Percentiles rank a stretch among this genome's conserved stretches.
These are phyloP conservation scores for Solanum tacnaense DNA, from an alignment of 257 asterid genomes.

Conservation along the genomic window DNA sequence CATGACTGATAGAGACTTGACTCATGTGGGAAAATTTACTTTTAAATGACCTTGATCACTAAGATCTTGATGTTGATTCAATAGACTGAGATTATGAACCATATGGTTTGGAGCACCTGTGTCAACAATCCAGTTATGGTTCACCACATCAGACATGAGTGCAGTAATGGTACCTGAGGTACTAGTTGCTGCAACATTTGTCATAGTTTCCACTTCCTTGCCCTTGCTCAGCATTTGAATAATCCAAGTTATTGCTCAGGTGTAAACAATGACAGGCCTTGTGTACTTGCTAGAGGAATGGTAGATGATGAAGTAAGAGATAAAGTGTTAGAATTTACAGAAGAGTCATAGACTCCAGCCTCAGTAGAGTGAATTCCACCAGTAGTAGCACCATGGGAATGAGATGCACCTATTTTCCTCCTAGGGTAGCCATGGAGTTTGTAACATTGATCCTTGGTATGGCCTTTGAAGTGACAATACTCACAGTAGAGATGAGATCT, in stretches of 20 bases:
- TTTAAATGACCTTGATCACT: neutral
- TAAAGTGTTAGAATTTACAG: too few species aligned
- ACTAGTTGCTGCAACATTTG: too few species aligned
- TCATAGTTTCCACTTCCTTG: too few species aligned
- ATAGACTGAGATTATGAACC: neutral
- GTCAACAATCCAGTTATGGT: neutral
- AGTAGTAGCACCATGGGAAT: neutral
- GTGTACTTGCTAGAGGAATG: neutral
- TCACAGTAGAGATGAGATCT: neutral
- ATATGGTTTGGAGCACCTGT: neutral
- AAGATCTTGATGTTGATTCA: neutral
- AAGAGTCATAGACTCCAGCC: too few species aligned
- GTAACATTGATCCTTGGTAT: too few species aligned
- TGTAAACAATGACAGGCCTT: neutral
- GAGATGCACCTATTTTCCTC: neutral
- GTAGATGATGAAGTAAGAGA: neutral
- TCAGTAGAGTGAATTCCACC: too few species aligned
- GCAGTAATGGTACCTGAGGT: neutral
- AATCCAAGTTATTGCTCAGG: neutral
- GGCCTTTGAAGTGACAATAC: neutral
- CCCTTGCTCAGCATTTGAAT: too few species aligned
- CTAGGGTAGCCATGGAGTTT: neutral
- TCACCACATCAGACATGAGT: neutral
- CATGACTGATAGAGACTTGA: neutral
- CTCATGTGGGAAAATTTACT: neutral